phyloP scores from a whole-genome alignment of 805 yeast genomes.

The Candida railenensis region DNA sequence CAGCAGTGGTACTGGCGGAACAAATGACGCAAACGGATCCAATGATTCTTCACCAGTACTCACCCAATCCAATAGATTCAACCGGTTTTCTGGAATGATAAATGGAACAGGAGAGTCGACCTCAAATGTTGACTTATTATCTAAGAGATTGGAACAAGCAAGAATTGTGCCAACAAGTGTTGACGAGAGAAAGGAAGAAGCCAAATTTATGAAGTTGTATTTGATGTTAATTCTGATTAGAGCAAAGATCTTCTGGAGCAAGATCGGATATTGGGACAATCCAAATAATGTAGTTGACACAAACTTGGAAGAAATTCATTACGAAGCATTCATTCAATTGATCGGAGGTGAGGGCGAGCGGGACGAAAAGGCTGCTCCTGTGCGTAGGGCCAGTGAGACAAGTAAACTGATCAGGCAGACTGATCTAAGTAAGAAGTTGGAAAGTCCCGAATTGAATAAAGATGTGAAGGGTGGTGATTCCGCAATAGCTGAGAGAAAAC shows the following conservation, averaged over 20 bases:
- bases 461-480: not conserved
- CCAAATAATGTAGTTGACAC: constrained; percentile 32
- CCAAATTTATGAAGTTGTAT: constrained; percentile 52
- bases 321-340: constrained; percentile 18
- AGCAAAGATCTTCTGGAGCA: constrained; percentile 77
- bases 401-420: not conserved
- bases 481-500: not conserved
- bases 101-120: constrained; percentile 23
- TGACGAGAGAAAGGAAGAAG: constrained; percentile 26
- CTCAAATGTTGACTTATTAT: not conserved
- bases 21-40: not conserved
- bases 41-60: constrained; percentile 1
- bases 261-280: constrained; percentile 75
- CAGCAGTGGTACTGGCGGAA: not conserved
- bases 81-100: not conserved
- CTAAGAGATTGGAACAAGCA: not conserved
- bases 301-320: constrained; percentile 23
- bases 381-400: not conserved
- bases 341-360: not conserved
- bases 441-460: too few relatives aligned
- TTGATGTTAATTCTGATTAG: constrained; percentile 50
- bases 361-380: not conserved
- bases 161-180: not conserved
- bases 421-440: too few relatives aligned
- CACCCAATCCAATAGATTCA: constrained; percentile 2